phyloP scores from a whole-genome alignment of 2,329 filamentous ascomycete genomes.

The Clonostachys chloroleuca region DNA sequence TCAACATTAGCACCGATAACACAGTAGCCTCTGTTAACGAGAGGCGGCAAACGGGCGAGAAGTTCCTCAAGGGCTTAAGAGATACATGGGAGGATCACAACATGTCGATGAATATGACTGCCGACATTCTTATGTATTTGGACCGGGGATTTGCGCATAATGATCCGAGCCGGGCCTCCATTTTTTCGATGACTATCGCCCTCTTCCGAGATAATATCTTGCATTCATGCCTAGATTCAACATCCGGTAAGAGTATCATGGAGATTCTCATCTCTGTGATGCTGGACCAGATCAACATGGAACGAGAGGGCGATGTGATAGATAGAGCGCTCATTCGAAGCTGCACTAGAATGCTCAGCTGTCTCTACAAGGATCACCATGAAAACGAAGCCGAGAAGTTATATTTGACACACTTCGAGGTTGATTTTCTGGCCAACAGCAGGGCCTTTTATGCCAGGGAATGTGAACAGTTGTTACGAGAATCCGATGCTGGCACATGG shows the following conservation, averaged over 20 bases:
- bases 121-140: constrained; percentile 96
- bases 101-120: constrained; percentile 92
- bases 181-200: constrained; percentile 80
- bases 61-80: constrained; percentile 72
- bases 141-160: constrained; percentile 73
- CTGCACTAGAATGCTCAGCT: constrained; percentile 85
- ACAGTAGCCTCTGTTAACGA: constrained; percentile 68
- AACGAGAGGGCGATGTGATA: constrained; percentile 84
- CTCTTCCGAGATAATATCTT: constrained; percentile 87
- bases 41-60: constrained; percentile 74
- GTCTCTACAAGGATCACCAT: constrained; percentile 75
- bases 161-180: constrained; percentile 67
- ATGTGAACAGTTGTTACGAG: constrained; percentile 67
- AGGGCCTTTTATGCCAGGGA: constrained; percentile 71
- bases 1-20: constrained; percentile 54
- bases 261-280: constrained; percentile 77
- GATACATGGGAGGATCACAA: constrained; percentile 86
- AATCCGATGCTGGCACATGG: constrained; percentile 78
- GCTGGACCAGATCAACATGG: constrained; percentile 88
- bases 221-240: constrained; percentile 46
- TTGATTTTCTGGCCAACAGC: constrained; percentile 68
- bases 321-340: constrained; percentile 78
- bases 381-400: constrained; percentile 77
- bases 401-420: constrained; percentile 81
- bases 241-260: constrained; percentile 52